Percentiles rank a stretch among this genome's conserved stretches.
Conservation (phyloP, 1,284 basidiomycete species). For the Polyporus tsugae region DNA sequence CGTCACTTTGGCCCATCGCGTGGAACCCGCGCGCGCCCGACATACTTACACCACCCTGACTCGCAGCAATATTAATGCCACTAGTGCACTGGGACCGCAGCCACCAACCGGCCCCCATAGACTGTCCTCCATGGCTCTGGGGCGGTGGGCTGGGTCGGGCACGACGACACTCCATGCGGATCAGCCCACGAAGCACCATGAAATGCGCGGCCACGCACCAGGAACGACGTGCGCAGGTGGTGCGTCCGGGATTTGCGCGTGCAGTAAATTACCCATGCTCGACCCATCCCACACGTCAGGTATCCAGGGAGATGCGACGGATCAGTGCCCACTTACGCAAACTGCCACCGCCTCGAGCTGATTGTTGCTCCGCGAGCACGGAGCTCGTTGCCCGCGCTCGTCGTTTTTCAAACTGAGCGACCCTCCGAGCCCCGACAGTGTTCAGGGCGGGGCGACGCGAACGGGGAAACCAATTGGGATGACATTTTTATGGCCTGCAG, state of each 20-base stretch:
- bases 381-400: neutral
- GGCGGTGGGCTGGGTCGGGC: conserved; percentile 4
- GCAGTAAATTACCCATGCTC: neutral
- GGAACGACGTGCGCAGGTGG: conserved; percentile 1
- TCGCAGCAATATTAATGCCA: neutral
- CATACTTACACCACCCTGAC: neutral
- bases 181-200: conserved; percentile 21
- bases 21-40: neutral
- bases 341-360: neutral
- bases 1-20: neutral
- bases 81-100: neutral
- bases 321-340: conserved; percentile 11
- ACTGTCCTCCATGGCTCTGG: neutral
- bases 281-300: neutral
- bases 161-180: conserved; percentile 15
- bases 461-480: conserved; percentile 18
- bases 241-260: neutral
- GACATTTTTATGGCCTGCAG: conserved; percentile 26
- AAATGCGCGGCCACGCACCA: conserved; percentile 23
- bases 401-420: conserved; percentile 7
- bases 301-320: conserved; percentile 9
- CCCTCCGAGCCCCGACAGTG: neutral
- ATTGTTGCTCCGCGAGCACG: conserved; percentile 8
- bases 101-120: neutral
- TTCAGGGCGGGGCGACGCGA: neutral